phyloP scores from a whole-genome alignment of 1,139 yeast genomes.

The Pichia sp. region DNA sequence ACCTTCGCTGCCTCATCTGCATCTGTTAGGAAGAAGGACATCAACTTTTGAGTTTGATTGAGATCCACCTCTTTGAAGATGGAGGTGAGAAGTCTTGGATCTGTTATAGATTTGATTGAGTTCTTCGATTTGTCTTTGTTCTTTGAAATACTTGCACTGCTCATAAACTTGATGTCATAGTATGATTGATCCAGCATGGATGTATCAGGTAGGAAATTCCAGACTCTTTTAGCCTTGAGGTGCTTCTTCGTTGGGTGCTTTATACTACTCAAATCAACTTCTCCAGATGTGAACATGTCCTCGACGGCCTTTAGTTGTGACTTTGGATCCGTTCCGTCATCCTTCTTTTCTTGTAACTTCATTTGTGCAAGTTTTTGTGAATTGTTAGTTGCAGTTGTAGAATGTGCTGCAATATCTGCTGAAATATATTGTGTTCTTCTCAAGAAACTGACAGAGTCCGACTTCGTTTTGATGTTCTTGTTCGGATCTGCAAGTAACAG shows the following conservation, averaged over 20 bases:
- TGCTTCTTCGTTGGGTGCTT: conserved; percentile 75
- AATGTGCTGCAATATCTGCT: conserved; percentile 22
- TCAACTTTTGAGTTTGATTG: conserved; percentile 69
- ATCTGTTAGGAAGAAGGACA: conserved; percentile 59
- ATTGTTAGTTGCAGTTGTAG: conserved; percentile 1
- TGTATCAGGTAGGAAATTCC: conserved; percentile 85
- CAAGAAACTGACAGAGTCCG: conserved; percentile 67
- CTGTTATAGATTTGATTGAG: conserved; percentile 35
- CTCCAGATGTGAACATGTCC: conserved; percentile 60
- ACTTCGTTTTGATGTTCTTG: conserved; percentile 36
- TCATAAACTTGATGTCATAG: conserved; percentile 65
- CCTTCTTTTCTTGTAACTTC: conserved; percentile 14
- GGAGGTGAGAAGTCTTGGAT: conserved; percentile 48
- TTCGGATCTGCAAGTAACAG: conserved; percentile 71
- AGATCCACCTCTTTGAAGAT: conserved; percentile 70
- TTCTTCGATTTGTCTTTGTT: conserved; percentile 32
- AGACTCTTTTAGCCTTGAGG: conserved; percentile 66
- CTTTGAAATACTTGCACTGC: conserved; percentile 62
- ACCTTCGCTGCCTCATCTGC: conserved; percentile 39
- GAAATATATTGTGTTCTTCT: conserved; percentile 92
- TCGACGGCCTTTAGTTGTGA: conserved; percentile 66
- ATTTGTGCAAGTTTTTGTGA: conserved; percentile 8
- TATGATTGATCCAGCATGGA: conserved; percentile 77
- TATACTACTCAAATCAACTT: conserved; percentile 37
- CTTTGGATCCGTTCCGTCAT: conserved; percentile 48